Percentiles rank a stretch among this genome's conserved stretches.
Evolutionary conservation across 2,329 filamentous ascomycete species (phyloP).

Genomic region (Pseudopithomyces maydicus): DNA sequence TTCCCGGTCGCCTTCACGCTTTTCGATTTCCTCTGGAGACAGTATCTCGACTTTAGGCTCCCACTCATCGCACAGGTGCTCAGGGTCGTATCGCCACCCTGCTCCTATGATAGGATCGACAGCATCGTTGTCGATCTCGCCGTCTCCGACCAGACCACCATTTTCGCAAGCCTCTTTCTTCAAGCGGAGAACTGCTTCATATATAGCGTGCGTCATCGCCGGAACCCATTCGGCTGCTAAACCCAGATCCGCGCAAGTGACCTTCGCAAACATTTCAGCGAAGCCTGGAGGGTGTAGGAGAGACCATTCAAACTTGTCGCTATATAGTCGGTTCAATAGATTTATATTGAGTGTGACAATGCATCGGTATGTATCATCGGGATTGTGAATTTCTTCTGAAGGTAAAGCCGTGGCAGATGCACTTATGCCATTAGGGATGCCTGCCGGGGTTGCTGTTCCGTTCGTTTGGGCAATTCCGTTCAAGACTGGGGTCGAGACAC

Average conservation of each 20-base stretch:
- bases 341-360: slow-evolving; percentile 91
- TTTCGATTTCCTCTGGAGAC: slow-evolving; percentile 96
- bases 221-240: slow-evolving; percentile 91
- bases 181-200: slow-evolving; percentile 86
- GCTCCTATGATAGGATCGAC: slow-evolving; percentile 76
- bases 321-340: slow-evolving; percentile 87
- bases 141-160: slow-evolving; percentile 76
- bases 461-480: slow-evolving; percentile 53
- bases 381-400: slow-evolving; percentile 78
- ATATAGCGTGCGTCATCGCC: slow-evolving; percentile 93
- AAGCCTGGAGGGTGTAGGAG: slow-evolving; percentile 88
- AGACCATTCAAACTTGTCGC: slow-evolving; percentile 98
- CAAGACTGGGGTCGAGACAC: slow-evolving; percentile 60
- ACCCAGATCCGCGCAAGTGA: slow-evolving; percentile 90
- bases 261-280: slow-evolving; percentile 88
- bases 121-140: slow-evolving; percentile 87
- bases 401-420: slow-evolving; percentile 69
- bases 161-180: slow-evolving; percentile 98
- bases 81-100: slow-evolving; percentile 94
- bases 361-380: slow-evolving; percentile 93
- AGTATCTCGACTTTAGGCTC: slow-evolving; percentile 62
- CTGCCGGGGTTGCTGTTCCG: slow-evolving; percentile 52
- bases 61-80: slow-evolving; percentile 71
- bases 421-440: slow-evolving; percentile 63
- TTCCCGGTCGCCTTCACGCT: slow-evolving; percentile 92